Base-by-base conservation (phyloP, 176 grass and related monocot species). In the Oryza rufipogon region DNA sequence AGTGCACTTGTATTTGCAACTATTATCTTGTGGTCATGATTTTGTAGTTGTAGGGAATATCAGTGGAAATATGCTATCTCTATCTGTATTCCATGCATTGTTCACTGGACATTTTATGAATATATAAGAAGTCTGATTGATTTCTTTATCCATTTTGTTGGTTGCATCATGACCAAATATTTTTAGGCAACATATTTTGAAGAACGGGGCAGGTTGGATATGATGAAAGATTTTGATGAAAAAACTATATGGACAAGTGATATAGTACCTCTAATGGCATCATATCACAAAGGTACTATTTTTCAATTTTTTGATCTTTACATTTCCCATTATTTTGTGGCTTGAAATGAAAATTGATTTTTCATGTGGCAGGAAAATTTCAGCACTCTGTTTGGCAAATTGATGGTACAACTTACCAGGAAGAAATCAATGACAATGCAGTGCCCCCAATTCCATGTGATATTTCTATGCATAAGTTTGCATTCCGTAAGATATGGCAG, bases 151-250 rank as follows among this genome's bases (percentile, higher is more conserved):
- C 68, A 60, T 70, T 47, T 47, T 84, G 65, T 80, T 75, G n/a
- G 63, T 86, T 63, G 45, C 44, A 36, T 76, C 20, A 80, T 20
- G 52, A 83, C 78, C 47, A 65, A 81, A 54, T 65, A 58, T 80
- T 93, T 69, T 66, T 80, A 98, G 96, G 92, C 87, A 51, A 88
- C 89, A 36, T 98, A 93, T 87, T 70, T 95, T 87, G 89, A 95
- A 89, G 96, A 93, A 87, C 89, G 81, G 73, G 89, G 91, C 45
- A 93, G 85, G 61, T 66, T 95, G 64, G 75, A 51, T 87, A 70
- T 87, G 77, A 90, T 98, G 92, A 95, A 91, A 93, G 96, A 98
- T 91, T 98, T 91, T 91, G 96, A 98, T 76, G 96, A 98, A 84
- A 92, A 89, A 74, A 83, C 80, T 51, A 93, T 98, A 48, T 98